Percentiles rank a stretch among this genome's conserved stretches.
phyloP scores from a whole-genome alignment of 352 stramenopile genomes.

The Globisporangium cederbergense region DNA sequence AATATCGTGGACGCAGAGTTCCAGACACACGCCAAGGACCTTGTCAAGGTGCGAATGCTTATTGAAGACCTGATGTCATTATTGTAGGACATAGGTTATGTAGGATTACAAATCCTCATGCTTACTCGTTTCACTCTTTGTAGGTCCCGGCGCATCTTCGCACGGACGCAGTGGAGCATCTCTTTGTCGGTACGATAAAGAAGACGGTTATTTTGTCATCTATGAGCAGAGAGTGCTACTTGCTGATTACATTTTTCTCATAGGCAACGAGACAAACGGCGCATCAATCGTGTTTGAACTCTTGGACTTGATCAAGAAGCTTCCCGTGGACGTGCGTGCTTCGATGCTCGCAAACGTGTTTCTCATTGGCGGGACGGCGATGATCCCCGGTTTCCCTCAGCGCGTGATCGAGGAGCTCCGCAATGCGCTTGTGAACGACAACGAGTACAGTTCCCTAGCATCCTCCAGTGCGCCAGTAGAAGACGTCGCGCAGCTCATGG shows the following conservation, averaged over 20 bases:
- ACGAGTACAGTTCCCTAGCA: conserved; percentile 33
- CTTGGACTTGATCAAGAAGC: conserved; percentile 45
- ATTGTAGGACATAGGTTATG: too few species aligned
- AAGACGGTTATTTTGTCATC: not conserved
- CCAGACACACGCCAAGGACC: conserved; percentile 29
- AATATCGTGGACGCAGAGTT: conserved; percentile 47
- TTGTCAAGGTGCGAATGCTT: conserved; percentile 28
- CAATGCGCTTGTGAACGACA: conserved; percentile 31
- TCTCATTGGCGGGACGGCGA: conserved; percentile 64
- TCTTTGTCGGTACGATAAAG: conserved; percentile 35
- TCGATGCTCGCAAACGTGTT: conserved; percentile 76
- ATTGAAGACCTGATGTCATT: too few species aligned
- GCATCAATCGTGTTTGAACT: conserved; percentile 58
- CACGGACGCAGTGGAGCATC: conserved; percentile 38
- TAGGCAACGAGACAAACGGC: conserved; percentile 33
- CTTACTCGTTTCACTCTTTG: not conserved
- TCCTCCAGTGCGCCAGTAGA: conserved; percentile 10
- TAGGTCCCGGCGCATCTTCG: conserved; percentile 42
- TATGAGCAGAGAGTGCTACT: not conserved
- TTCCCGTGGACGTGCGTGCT: conserved; percentile 59
- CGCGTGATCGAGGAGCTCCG: conserved; percentile 50
- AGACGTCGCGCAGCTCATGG: conserved; percentile 35
- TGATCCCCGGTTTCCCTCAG: conserved; percentile 68
- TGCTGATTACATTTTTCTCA: not conserved
- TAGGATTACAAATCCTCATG: not conserved